phyloP scores from a whole-genome alignment of 2,329 filamentous ascomycete genomes.

The Monilinia polystroma region DNA sequence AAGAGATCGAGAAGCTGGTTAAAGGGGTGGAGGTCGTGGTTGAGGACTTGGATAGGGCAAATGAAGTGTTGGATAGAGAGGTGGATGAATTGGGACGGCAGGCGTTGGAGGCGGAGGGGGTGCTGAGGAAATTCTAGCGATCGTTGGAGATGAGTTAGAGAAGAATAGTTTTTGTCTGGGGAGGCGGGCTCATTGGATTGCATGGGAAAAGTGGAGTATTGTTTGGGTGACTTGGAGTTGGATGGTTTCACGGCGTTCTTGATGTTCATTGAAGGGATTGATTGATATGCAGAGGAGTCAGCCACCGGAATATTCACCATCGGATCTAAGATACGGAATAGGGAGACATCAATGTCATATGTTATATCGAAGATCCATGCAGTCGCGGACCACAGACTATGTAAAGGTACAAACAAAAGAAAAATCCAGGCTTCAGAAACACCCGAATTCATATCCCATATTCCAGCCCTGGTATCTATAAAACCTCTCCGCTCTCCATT shows the following conservation, averaged over 20 bases:
- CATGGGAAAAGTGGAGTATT: neutral
- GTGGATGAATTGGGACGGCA: constrained; percentile 30
- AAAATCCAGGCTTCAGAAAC: neutral
- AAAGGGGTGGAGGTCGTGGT: constrained; percentile 51
- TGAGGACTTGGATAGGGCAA: constrained; percentile 54
- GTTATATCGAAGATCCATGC: constrained; percentile 1
- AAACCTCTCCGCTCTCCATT: neutral
- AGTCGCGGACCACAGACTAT: neutral
- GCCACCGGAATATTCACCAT: neutral
- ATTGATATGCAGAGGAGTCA: neutral
- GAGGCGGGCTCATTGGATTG: neutral
- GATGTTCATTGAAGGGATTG: too few species aligned
- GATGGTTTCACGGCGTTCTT: neutral
- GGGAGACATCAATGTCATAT: neutral
- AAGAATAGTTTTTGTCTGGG: neutral
- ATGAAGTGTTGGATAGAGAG: constrained; percentile 33
- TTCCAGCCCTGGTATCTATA: constrained; percentile 12
- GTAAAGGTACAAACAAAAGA: constrained; percentile 2
- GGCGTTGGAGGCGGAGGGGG: constrained; percentile 31
- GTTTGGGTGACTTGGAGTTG: neutral
- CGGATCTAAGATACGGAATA: neutral
- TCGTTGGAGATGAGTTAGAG: too few species aligned
- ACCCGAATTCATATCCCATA: constrained; percentile 9
- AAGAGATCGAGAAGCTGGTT: constrained; percentile 54
- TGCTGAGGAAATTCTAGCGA: constrained; percentile 22